Evolutionary conservation across 176 grass and related monocot genomes (phyloP).

Genomic region (Bolboschoenus planiculmis): DNA sequence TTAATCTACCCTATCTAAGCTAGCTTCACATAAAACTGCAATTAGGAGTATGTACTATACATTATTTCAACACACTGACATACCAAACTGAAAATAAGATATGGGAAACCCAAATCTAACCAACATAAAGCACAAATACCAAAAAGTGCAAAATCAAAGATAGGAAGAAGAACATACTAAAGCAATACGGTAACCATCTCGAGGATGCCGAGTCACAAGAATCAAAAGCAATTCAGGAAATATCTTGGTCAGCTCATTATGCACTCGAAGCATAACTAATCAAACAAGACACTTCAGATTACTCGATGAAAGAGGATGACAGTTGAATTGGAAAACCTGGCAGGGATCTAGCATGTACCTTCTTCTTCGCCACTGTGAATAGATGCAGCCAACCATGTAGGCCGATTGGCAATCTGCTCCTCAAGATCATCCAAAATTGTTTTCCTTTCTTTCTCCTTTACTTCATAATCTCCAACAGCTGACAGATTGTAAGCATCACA

Average conservation of each 20-base stretch:
- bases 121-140: neutral
- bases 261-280: slow-evolving; percentile 62
- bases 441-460: slow-evolving; percentile 32
- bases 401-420: slow-evolving; percentile 46
- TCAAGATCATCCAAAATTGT: slow-evolving; percentile 50
- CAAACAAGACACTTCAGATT: slow-evolving; percentile 16
- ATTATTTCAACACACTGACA: neutral
- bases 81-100: neutral
- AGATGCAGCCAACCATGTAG: slow-evolving; percentile 76
- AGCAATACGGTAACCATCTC: slow-evolving; percentile 44
- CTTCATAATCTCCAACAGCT: slow-evolving; percentile 62
- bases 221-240: slow-evolving; percentile 47
- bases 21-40: neutral
- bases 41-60: neutral
- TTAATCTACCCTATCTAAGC: neutral
- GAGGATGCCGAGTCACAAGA: slow-evolving; percentile 78
- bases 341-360: slow-evolving; percentile 24
- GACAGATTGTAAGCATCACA: neutral
- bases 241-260: slow-evolving; percentile 59
- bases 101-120: neutral
- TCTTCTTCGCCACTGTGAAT: slow-evolving; percentile 83
- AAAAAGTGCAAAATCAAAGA: neutral
- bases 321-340: neutral
- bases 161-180: slow-evolving; percentile 41
- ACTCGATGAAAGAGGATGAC: neutral